These are phyloP conservation scores for Penicillium sp. DNA, from an alignment of 2,329 filamentous ascomycete genomes.

Conservation along the genomic window DNA sequence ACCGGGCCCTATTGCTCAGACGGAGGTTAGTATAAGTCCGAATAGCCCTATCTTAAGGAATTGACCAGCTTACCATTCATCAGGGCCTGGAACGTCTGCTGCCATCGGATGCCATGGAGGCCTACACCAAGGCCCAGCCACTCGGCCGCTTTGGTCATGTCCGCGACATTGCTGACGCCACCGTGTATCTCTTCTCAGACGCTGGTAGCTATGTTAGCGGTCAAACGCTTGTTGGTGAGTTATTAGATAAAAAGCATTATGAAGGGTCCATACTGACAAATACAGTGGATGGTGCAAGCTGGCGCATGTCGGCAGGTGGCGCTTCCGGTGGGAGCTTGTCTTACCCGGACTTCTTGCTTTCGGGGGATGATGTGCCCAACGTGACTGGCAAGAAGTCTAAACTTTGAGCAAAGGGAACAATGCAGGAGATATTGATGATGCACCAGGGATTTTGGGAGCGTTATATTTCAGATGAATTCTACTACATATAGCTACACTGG, in stretches of 20 bases:
- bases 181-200: slow-evolving; percentile 82
- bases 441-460: not conserved
- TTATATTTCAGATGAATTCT: not conserved
- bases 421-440: not conserved
- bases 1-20: slow-evolving; percentile 80
- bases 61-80: not conserved
- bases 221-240: slow-evolving; percentile 64
- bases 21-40: slow-evolving; percentile 54
- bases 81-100: slow-evolving; percentile 64
- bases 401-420: slow-evolving; percentile 34
- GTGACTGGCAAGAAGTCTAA: slow-evolving; percentile 58
- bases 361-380: slow-evolving; percentile 53
- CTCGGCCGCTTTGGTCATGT: slow-evolving; percentile 73
- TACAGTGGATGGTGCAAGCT: slow-evolving; percentile 43
- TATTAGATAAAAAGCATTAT: not conserved
- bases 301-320: slow-evolving; percentile 36
- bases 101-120: slow-evolving; percentile 51
- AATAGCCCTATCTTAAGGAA: too few relatives aligned
- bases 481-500: not conserved
- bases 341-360: slow-evolving; percentile 61
- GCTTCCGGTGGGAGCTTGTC: slow-evolving; percentile 38
- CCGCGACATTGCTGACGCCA: slow-evolving; percentile 88
- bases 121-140: slow-evolving; percentile 58
- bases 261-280: not conserved
- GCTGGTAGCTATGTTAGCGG: slow-evolving; percentile 85